These are phyloP conservation scores for Dalbergia cochinchinensis DNA, from an alignment of 306 rosid species.

Conservation along the genomic window DNA sequence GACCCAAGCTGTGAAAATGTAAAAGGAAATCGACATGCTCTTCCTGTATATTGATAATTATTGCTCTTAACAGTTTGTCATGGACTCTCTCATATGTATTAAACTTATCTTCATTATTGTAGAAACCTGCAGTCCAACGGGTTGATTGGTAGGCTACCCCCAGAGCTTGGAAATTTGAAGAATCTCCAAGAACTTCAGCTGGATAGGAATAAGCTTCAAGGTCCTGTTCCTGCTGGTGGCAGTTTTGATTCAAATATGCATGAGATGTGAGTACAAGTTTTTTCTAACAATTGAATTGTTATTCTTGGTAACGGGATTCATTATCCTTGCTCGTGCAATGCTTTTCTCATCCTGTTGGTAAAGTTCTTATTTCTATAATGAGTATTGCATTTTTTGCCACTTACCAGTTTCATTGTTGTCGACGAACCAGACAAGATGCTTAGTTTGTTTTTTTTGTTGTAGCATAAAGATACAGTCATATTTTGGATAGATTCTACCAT, in stretches of 20 bases:
- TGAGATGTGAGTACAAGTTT: conserved; percentile 64
- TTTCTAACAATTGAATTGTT: neutral
- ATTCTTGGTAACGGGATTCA: conserved; percentile 8
- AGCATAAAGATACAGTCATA: too few relatives aligned
- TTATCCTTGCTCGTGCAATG: conserved; percentile 15
- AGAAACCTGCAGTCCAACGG: conserved; percentile 90
- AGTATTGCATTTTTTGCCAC: neutral
- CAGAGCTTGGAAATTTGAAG: conserved; percentile 78
- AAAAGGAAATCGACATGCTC: conserved; percentile 38
- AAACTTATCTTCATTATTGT: conserved; percentile 46
- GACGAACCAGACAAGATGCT: neutral
- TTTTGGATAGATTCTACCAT: too few relatives aligned
- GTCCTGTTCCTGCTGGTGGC: conserved; percentile 68
- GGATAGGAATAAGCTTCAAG: conserved; percentile 92
- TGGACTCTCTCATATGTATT: conserved; percentile 40
- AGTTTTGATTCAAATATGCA: conserved; percentile 53
- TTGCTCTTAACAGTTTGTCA: conserved; percentile 14
- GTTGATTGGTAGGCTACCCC: conserved; percentile 79
- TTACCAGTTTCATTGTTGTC: too few relatives aligned
- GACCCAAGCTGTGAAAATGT: conserved; percentile 76
- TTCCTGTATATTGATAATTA: conserved; percentile 5
- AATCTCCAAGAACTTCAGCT: conserved; percentile 77
- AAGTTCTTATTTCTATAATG: neutral
- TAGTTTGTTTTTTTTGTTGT: neutral
- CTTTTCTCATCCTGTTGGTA: neutral